Evolutionary conservation across 495 filamentous ascomycete genomes (phyloP), one percentile per base, ranked within the genome.

Genomic region (Aspergillus heteromorphus): DNA sequence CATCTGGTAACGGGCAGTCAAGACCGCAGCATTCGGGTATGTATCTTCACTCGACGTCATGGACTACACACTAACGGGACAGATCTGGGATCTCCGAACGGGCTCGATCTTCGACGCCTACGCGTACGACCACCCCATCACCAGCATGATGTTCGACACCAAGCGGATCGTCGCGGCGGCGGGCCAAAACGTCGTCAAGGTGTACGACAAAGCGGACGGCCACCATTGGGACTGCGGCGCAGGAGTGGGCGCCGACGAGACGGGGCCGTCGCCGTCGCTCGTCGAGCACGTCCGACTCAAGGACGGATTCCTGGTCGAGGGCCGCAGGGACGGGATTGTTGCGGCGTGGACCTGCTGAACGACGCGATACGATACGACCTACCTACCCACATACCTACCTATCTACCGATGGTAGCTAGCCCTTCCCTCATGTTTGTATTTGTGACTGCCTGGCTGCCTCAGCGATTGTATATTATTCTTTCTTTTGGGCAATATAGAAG

Each of bases 51-150:
- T 53, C 7, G 0, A 17, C 17, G 48, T 31, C 40, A 1, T 51
- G 51, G 20, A 34, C 38, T 40, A 17, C 8, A 40, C 23, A 13
- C 14, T 52, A 6, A 25, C 61, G 66, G 31, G 59, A 49, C 47
- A 98, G 93, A 97, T 99, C 65, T 99, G 93, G 93, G 93, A 99
- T 74, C 85, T 99, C 40, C 88, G 93, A 38, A 99, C 88, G 13
- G 93, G 93, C 36, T 92, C 91, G 13, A 97, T 99, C 60, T 89
- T 87, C 65, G 93, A 99, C 65, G 95, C 92, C 27, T 99, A 88
- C 64, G 93, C 93, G 40, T 99, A 97, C 68, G 91, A 97, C 65
- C 79, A 90, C 63, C 86, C 92, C 0, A 81, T 99, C 57, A 96
- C 90, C 20, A 91, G 87, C 76, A 97, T 97, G 93, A 93, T 93